phyloP scores from a whole-genome alignment of 305 asterid species.

The Ilex paraguariensis region DNA sequence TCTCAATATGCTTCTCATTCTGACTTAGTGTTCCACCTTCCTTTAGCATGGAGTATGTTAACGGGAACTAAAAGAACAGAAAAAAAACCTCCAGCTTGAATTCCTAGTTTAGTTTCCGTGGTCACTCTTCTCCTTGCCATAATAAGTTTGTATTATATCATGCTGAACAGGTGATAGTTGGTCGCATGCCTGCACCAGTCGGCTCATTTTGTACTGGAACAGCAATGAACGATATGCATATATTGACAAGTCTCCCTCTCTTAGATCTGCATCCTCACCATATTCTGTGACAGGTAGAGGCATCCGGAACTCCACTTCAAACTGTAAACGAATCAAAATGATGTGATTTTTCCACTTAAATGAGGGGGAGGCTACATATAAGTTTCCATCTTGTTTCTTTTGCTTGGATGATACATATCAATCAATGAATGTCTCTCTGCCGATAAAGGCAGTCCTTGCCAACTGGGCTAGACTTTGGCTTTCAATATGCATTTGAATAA shows the following conservation, averaged over 20 bases:
- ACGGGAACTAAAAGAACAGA: background rate
- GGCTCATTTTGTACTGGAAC: constrained; percentile 81
- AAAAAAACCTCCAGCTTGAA: background rate
- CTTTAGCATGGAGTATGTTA: background rate
- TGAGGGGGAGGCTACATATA: background rate
- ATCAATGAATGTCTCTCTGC: no score
- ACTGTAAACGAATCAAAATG: constrained; percentile 62
- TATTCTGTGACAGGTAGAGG: constrained; percentile 77
- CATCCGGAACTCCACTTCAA: constrained; percentile 62
- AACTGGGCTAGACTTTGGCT: no score
- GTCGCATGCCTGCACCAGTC: constrained; percentile 93
- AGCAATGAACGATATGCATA: constrained; percentile 76
- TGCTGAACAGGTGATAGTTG: constrained; percentile 87
- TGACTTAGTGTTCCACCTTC: background rate
- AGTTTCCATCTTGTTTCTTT: no score
- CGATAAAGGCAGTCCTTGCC: no score
- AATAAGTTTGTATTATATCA: background rate
- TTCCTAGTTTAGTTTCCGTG: background rate
- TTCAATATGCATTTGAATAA: no score
- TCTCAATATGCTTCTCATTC: constrained; percentile 4
- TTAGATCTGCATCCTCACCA: constrained; percentile 73
- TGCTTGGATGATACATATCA: no score
- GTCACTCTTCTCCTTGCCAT: background rate
- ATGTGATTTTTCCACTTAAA: constrained; percentile 33
- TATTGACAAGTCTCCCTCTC: constrained; percentile 86